Evolutionary conservation across 176 grass and related monocot species (phyloP), one percentile per base, ranked within the genome.

Genomic region (Ensete glaucum): DNA sequence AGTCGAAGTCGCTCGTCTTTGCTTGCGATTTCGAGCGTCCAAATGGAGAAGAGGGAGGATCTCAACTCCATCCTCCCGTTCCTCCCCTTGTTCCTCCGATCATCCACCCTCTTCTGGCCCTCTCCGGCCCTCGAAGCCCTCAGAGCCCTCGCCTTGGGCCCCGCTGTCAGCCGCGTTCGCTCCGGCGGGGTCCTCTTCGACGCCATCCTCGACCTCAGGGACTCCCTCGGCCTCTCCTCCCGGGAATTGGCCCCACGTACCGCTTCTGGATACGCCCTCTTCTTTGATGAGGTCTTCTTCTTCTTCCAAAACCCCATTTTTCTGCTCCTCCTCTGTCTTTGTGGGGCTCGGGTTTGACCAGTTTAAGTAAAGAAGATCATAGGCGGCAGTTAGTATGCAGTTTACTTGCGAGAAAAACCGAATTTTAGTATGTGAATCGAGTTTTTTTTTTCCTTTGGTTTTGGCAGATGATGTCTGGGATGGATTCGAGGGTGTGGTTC

Each of bases 131-230:
- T 82, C 80, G 90, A 90, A 71, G 72, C 82, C 57, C 79, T 97
- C 17, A 75, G 79, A 73, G 85, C 85, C 21, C 88, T 97, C 2
- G 57, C 83, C 19, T 78, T 85, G 59, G 93, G 93, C 14, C 88
- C 93, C 27, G 83, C 89, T 53, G 94, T 98, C 65, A 98, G 94
- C 82, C 79, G 64, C 64, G 87, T 98, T 53, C 78, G 72, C 69
- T 98, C 94, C 23, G 94, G 94, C 69, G 82, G 93, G 55, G 82
- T 91, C 60, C 82, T 97, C 79, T 84, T 92, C 86, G 90, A 93
- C 83, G 71, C 85, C 69, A 85, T 98, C 66, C 13, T 81, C 24
- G 90, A 91, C 62, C 88, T 93, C 67, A 86, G 90, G 72, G 77
- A 77, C 11, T 77, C 76, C 34, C 56, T 84, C 72, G 80, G 81